phyloP scores from a whole-genome alignment of 2,329 filamentous ascomycete genomes.

The Diplodia corticola region DNA sequence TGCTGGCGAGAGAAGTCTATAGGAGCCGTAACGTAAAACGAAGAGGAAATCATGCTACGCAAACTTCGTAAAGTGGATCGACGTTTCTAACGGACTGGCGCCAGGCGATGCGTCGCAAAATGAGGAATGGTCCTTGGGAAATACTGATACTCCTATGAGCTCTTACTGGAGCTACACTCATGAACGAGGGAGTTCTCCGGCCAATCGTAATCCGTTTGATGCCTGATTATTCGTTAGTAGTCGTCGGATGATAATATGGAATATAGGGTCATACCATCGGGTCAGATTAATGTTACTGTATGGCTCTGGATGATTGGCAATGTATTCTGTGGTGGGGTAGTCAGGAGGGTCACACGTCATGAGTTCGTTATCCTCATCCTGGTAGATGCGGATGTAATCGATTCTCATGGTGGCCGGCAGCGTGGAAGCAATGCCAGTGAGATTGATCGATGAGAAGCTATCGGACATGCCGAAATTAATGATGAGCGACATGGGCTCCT shows the following conservation, averaged over 20 bases:
- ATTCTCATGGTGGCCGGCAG: constrained; percentile 67
- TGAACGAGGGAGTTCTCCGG: constrained; percentile 61
- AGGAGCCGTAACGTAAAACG: background rate
- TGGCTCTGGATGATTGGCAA: constrained; percentile 59
- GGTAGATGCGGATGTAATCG: constrained; percentile 71
- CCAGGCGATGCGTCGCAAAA: background rate
- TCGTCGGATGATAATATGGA: background rate
- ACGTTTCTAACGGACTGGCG: background rate
- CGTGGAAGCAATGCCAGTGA: constrained; percentile 54
- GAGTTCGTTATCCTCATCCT: constrained; percentile 58
- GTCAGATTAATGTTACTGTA: constrained; percentile 67
- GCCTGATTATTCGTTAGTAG: constrained; percentile 35
- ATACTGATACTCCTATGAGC: background rate
- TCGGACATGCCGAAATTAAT: constrained; percentile 71
- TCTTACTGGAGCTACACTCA: background rate
- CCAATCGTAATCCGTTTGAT: constrained; percentile 56
- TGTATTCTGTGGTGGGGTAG: constrained; percentile 68
- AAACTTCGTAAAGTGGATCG: background rate
- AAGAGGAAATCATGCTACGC: background rate
- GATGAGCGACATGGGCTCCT: constrained; percentile 67
- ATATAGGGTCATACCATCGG: constrained; percentile 53
- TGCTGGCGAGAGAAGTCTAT: background rate
- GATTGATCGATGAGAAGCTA: constrained; percentile 63
- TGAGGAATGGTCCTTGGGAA: background rate
- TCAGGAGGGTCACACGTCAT: constrained; percentile 68